A percentile compares a stretch with the other conserved stretches of the same genome.
These are phyloP conservation scores for Sisymbrium irio DNA, from an alignment of 345 rosid genomes.

Conservation along the genomic window DNA sequence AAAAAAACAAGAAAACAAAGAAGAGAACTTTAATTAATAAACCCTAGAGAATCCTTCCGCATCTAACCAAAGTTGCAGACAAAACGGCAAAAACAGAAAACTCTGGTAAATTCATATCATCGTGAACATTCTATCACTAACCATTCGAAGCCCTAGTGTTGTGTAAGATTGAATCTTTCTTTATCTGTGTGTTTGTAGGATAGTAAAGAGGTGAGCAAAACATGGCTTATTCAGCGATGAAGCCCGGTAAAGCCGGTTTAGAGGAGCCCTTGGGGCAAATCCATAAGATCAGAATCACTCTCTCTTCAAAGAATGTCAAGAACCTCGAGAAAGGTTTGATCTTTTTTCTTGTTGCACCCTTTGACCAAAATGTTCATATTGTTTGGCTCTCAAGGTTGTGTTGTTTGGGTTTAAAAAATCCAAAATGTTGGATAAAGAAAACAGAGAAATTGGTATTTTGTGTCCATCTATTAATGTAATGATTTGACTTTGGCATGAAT, in stretches of 20 bases:
- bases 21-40: too few relatives aligned
- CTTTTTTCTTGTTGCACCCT: too few relatives aligned
- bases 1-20: too few relatives aligned
- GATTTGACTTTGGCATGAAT: not conserved
- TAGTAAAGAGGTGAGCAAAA: not conserved
- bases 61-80: too few relatives aligned
- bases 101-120: too few relatives aligned
- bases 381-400: not conserved
- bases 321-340: conserved; percentile 65
- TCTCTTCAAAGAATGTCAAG: conserved; percentile 70
- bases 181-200: not conserved
- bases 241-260: conserved; percentile 52
- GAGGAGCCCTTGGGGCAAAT: conserved; percentile 64
- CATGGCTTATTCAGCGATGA: conserved; percentile 51
- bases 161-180: not conserved
- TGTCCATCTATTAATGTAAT: too few relatives aligned
- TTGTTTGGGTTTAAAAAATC: not conserved
- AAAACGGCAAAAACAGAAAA: too few relatives aligned
- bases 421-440: not conserved
- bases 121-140: too few relatives aligned
- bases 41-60: too few relatives aligned
- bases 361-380: too few relatives aligned
- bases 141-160: too few relatives aligned
- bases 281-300: conserved; percentile 77
- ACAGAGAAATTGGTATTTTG: not conserved